phyloP scores from a whole-genome alignment of 1,284 basidiomycete genomes.

The Omphalotus olearius region DNA sequence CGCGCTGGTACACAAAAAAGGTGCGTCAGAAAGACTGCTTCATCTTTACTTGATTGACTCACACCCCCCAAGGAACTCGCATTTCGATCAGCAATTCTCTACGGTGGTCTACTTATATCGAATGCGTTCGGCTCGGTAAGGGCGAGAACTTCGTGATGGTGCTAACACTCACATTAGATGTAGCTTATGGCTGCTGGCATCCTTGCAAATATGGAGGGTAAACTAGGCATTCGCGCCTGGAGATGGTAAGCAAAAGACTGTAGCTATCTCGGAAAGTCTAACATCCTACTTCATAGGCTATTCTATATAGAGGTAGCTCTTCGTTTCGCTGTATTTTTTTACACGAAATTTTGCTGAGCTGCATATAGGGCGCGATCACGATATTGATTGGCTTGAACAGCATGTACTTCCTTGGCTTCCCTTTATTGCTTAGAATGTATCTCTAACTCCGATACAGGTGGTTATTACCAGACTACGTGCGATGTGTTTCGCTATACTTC shows the following conservation, averaged over 20 bases:
- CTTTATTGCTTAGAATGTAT: background rate
- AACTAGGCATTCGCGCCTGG: conserved; percentile 67
- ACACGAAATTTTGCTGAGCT: background rate
- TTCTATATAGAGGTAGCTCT: conserved; percentile 55
- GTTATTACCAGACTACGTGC: conserved; percentile 52
- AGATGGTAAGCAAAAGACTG: conserved; percentile 41
- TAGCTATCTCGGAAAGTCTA: background rate
- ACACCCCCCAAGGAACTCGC: conserved; percentile 47
- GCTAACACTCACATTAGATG: background rate
- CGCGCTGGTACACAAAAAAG: conserved; percentile 64
- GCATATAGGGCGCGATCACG: conserved; percentile 48
- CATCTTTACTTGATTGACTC: background rate
- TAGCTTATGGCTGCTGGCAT: conserved; percentile 70
- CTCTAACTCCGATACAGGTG: conserved; percentile 29
- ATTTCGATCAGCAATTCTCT: conserved; percentile 67
- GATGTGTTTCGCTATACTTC: conserved; percentile 14
- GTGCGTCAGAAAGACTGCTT: conserved; percentile 23
- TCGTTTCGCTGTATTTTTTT: background rate
- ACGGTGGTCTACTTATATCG: conserved; percentile 63
- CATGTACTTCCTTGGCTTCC: conserved; percentile 35
- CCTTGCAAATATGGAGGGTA: conserved; percentile 64
- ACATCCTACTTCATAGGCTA: conserved; percentile 33
- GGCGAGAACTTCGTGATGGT: background rate
- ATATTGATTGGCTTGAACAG: conserved; percentile 51
- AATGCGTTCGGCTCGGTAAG: conserved; percentile 73